These are phyloP conservation scores for Saccharomyces hybrid DNA, from an alignment of 1,139 yeast genomes.

Conservation along the genomic window DNA sequence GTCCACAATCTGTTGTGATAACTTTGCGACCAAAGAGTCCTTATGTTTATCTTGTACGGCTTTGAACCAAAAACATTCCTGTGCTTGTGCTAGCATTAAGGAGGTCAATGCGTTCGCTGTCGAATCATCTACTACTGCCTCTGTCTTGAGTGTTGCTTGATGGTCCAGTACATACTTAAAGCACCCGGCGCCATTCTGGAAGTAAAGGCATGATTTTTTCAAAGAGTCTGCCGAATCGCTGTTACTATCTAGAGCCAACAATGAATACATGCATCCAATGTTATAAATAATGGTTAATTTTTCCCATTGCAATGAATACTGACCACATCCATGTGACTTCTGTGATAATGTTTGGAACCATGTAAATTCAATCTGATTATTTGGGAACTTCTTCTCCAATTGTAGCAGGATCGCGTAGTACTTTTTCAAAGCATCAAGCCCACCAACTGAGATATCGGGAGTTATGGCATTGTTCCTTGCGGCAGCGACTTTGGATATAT, in stretches of 20 bases:
- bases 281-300: conserved; percentile 57
- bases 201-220: conserved; percentile 54
- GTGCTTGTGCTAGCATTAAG: conserved; percentile 78
- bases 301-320: conserved; percentile 48
- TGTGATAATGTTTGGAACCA: conserved; percentile 69
- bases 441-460: conserved; percentile 26
- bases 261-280: conserved; percentile 56
- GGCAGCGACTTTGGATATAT: conserved; percentile 39
- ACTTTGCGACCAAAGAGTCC: conserved; percentile 52
- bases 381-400: conserved; percentile 38
- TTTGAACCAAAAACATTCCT: conserved; percentile 76
- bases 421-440: conserved; percentile 27
- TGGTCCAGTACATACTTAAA: conserved; percentile 38
- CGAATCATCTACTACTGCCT: conserved; percentile 33
- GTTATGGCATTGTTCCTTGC: conserved; percentile 34
- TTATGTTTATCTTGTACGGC: conserved; percentile 52
- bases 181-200: conserved; percentile 67
- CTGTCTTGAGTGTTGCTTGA: conserved; percentile 19
- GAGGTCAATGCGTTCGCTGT: conserved; percentile 37
- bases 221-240: conserved; percentile 42
- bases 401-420: conserved; percentile 34
- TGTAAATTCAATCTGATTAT: conserved; percentile 44
- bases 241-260: conserved; percentile 40
- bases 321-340: conserved; percentile 42
- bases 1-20: conserved; percentile 55